Conservation (phyloP, 2,329 filamentous ascomycete genomes). For the Nannizziopsis barbatae region DNA sequence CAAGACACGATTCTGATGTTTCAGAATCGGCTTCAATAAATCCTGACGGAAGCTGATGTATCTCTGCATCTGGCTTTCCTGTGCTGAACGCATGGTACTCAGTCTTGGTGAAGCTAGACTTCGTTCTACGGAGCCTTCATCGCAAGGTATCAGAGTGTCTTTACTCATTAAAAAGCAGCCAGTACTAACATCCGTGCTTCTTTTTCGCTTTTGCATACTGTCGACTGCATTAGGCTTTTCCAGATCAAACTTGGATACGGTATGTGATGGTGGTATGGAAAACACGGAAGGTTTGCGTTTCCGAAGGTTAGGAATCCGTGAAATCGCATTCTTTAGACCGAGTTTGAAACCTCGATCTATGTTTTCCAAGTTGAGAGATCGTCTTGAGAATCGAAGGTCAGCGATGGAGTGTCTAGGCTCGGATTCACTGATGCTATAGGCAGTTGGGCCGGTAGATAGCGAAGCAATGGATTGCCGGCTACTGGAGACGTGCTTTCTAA, state of each 20-base stretch:
- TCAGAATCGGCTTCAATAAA: slow-evolving; percentile 23
- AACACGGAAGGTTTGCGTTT: slow-evolving; percentile 6
- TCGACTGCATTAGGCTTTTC: not conserved
- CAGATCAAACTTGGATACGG: not conserved
- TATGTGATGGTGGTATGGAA: not conserved
- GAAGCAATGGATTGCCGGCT: slow-evolving; percentile 32
- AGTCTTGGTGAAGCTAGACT: slow-evolving; percentile 25
- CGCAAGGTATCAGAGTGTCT: slow-evolving; percentile 12
- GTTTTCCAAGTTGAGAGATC: slow-evolving; percentile 20
- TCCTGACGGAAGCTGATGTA: slow-evolving; percentile 24
- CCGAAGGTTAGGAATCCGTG: slow-evolving; percentile 11
- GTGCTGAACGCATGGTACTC: slow-evolving; percentile 8
- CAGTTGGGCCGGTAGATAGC: slow-evolving; percentile 31
- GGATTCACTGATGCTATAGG: slow-evolving; percentile 27
- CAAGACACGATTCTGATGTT: slow-evolving; percentile 24
- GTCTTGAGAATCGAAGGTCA: slow-evolving; percentile 6
- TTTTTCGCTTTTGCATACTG: not conserved
- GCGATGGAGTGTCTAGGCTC: slow-evolving; percentile 19
- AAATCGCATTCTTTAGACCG: slow-evolving; percentile 14
- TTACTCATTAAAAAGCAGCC: not conserved
- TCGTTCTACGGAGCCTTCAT: slow-evolving; percentile 27
- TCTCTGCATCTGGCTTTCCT: slow-evolving; percentile 11
- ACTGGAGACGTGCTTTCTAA: slow-evolving; percentile 17
- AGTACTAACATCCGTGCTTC: slow-evolving; percentile 1
- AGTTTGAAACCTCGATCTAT: slow-evolving; percentile 11